Evolutionary conservation across 345 rosid species (phyloP), one percentile per base, ranked within the genome.

Genomic region (Citrus australasica): DNA sequence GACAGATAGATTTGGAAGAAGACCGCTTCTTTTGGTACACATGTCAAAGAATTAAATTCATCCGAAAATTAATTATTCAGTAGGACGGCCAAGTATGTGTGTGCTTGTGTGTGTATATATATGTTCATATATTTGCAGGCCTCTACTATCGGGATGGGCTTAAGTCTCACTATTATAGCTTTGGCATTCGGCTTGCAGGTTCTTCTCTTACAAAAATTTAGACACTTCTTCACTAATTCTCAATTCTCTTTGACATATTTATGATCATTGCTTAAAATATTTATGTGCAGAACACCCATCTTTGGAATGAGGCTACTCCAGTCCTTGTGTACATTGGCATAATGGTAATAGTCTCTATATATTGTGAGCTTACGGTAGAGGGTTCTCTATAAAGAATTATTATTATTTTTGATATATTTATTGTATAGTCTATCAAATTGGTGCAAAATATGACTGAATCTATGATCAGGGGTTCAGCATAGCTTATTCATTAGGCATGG

Each of bases 1-100:
- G 24, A 81, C 69, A 8, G 88, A 86, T 78, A 79, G 71, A 71
- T 59, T 22, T 6, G 86, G 88, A 74, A 79, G 88, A 74, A 48
- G 78, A 25, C 77, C 80, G 30, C 84, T 85, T 32, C 84, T 85
- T 16, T n/a, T 80, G 84, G 88, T 85, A 25, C 14, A 60, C 76
- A 7, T 25, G 3, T 19, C 8, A 30, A 11, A 19, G 3, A 4
- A 35, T 25, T 5, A 7, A 40, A 21, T 40, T 75, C 19, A 25
- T 75, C 21, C 7, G 2, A 42, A 22, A 46, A 30, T 28, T 63
- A 14, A 2, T 42, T 24, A 19, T 38, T 59, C 19, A 62, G 11
- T 30, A 4, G 60, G 27, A 24, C 7, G n/a, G 38, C 60, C 10
- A 7, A 38, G 42, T 38, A 38, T 38, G 42, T 38, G 0, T 38